Base-by-base conservation (phyloP, 1,284 basidiomycete species). In the Malassezia slooffiae region DNA sequence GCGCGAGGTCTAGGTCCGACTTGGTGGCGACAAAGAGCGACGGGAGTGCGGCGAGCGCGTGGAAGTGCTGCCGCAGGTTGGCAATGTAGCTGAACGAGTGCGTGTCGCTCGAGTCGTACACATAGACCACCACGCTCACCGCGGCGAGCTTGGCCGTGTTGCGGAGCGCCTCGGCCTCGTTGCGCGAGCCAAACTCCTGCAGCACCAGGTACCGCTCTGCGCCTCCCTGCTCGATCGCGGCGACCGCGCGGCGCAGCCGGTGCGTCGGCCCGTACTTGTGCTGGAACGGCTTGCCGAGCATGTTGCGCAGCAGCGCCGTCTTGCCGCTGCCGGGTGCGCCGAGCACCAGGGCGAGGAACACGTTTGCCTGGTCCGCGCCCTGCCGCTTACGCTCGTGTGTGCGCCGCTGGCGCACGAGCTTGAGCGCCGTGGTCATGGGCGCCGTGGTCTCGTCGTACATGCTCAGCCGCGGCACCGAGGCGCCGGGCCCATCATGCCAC, bases 1-100 rank as follows among this genome's bases (percentile, higher is more conserved):
- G 57, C 13, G 91, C 91, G 33, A 96, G 80, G 71, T 97, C 91
- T 27, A 95, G 77, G 70, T 97, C 91, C 7, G 88, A 89, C 73
- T 97, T 97, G 24, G 91, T 97, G 11, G 93, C 91, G n/a, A 97
- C 88, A 67, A 96, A 96, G 20, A 96, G 74, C 20, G 84, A 86
- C 9, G 91, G 90, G 68, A 93, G 85, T 67, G 87, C 82, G 70
- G 95, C 87, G 13, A 69, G 39, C 26, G 91, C 75, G 53, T 80
- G 87, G 70, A 95, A 93, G 77, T 91, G 88, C 83, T 96, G 89
- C 13, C 66, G 58, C 62, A 96, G 73, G 73, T 95, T 95, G 57
- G 87, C 91, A 65, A 97, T 88, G 73, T 97, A 95, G 37, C 86
- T 90, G 70, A 97, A 97, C 10, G 89, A 95, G 71, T 96, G 96